A percentile compares a stretch with the other conserved stretches of the same genome.
Conservation (phyloP, 2,329 filamentous ascomycete species). For the Ophiostoma pallidulum region DNA sequence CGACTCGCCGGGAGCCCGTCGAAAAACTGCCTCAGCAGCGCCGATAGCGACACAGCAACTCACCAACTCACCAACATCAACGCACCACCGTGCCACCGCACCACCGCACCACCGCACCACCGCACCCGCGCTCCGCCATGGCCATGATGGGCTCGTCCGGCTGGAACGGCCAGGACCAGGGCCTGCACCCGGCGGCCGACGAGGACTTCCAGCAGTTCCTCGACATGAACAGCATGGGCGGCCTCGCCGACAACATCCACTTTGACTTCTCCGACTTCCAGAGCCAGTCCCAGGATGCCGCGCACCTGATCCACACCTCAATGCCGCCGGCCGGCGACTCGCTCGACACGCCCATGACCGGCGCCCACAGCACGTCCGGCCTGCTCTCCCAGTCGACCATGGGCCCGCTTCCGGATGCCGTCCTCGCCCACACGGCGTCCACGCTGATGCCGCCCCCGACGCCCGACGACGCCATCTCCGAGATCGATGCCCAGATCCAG, state of each 20-base stretch:
- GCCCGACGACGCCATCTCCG: constrained; percentile 44
- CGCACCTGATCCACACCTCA: constrained; percentile 12
- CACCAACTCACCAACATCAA: too few relatives aligned
- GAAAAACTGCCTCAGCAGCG: too few relatives aligned
- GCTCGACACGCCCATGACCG: constrained; percentile 42
- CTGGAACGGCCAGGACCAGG: constrained; percentile 50
- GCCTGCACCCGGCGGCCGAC: constrained; percentile 40
- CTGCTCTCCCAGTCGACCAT: constrained; percentile 25
- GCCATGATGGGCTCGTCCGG: constrained; percentile 43
- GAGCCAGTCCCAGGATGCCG: constrained; percentile 23
- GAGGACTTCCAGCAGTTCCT: constrained; percentile 58
- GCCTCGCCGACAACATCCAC: constrained; percentile 42
- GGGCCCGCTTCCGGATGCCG: constrained; percentile 5
- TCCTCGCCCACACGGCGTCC: constrained; percentile 32
- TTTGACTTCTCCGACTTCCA: constrained; percentile 53
- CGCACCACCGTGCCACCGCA: too few relatives aligned
- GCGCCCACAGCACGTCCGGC: constrained; percentile 29
- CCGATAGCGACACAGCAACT: too few relatives aligned
- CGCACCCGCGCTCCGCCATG: constrained; percentile 17
- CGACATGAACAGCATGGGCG: constrained; percentile 48
- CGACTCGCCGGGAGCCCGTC: too few relatives aligned
- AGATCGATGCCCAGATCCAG: constrained; percentile 57
- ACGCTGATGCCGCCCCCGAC: constrained; percentile 37
- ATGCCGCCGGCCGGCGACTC: constrained; percentile 26
- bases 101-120: too few relatives aligned